Conservation (phyloP, 2,329 filamentous ascomycete genomes). For the Aspergillus fischeri region DNA sequence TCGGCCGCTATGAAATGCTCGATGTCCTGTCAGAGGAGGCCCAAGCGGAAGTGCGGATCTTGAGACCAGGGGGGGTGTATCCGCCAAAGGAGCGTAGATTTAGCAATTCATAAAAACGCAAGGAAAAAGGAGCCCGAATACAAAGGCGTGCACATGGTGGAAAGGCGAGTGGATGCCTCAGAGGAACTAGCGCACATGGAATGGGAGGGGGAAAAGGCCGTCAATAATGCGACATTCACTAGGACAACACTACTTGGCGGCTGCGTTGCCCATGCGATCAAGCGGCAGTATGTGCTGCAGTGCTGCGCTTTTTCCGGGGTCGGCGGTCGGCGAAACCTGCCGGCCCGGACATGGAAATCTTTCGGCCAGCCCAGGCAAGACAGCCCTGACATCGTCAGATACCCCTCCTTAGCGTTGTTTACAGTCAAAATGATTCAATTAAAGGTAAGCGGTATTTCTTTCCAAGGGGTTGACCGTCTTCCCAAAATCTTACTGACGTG, state of each 20-base stretch:
- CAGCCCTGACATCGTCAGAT: neutral
- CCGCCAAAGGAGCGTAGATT: slow-evolving; percentile 2
- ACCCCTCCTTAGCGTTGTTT: slow-evolving; percentile 11
- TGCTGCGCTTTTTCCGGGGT: slow-evolving; percentile 9
- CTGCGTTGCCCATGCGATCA: slow-evolving; percentile 10
- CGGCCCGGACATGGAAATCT: slow-evolving; percentile 18
- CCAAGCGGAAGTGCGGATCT: slow-evolving; percentile 8
- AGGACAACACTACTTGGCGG: slow-evolving; percentile 1
- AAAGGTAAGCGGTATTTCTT: slow-evolving; percentile 53
- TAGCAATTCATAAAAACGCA: slow-evolving; percentile 1
- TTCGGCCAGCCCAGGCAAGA: slow-evolving; percentile 8
- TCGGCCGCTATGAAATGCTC: slow-evolving; percentile 1
- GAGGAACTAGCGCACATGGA: slow-evolving; percentile 4
- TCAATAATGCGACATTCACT: slow-evolving; percentile 2
- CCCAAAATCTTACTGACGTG: slow-evolving; percentile 11
- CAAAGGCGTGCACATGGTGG: slow-evolving; percentile 2
- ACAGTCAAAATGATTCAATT: slow-evolving; percentile 78
- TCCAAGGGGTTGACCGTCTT: neutral
- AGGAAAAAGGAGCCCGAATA: slow-evolving; percentile 6
- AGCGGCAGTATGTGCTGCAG: no score
- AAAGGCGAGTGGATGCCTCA: slow-evolving; percentile 4
- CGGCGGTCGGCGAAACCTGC: slow-evolving; percentile 25
- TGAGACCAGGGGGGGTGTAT: neutral
- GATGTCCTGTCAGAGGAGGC: neutral
- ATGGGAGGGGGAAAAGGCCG: neutral